Conservation (phyloP, 2,329 filamentous ascomycete genomes). For the Cordyceps fumosorosea region DNA sequence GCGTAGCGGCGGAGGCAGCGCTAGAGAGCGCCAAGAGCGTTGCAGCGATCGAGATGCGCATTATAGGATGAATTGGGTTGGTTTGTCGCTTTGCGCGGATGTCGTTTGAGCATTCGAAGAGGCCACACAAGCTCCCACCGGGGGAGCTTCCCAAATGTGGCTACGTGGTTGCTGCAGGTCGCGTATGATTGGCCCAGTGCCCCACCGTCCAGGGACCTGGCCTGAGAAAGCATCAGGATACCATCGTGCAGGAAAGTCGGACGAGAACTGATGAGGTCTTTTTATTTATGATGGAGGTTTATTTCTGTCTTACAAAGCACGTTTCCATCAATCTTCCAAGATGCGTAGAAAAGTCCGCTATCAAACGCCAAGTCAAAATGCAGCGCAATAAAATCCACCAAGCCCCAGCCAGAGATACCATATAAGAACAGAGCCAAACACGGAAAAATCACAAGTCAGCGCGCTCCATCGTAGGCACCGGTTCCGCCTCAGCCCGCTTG, state of each 20-base stretch:
- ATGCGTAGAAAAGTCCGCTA: neutral
- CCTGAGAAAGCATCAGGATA: neutral
- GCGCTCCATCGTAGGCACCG: slow-evolving; percentile 22
- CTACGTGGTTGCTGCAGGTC: slow-evolving; percentile 20
- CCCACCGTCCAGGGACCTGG: neutral
- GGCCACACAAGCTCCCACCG: slow-evolving; percentile 19
- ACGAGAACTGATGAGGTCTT: too few species aligned
- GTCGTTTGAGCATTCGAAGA: slow-evolving; percentile 18
- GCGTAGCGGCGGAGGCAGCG: slow-evolving; percentile 46
- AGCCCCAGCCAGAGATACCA: neutral
- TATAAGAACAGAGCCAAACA: neutral
- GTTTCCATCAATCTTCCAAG: neutral
- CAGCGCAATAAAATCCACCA: neutral
- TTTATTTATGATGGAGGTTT: too few species aligned
- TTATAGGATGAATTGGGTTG: slow-evolving; percentile 20
- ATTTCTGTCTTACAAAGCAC: neutral
- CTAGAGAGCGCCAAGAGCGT: slow-evolving; percentile 42
- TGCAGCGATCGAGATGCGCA: slow-evolving; percentile 33
- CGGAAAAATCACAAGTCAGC: slow-evolving; percentile 25
- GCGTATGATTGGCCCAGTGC: slow-evolving; percentile 16
- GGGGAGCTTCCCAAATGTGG: slow-evolving; percentile 20
- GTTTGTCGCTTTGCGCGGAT: slow-evolving; percentile 14
- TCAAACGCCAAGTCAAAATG: slow-evolving; percentile 3
- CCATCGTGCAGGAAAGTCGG: neutral
- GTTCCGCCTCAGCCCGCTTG: slow-evolving; percentile 21